These are phyloP conservation scores for Amaranthus palmeri DNA, from an alignment of 148 eudicot genomes.

Conservation along the genomic window DNA sequence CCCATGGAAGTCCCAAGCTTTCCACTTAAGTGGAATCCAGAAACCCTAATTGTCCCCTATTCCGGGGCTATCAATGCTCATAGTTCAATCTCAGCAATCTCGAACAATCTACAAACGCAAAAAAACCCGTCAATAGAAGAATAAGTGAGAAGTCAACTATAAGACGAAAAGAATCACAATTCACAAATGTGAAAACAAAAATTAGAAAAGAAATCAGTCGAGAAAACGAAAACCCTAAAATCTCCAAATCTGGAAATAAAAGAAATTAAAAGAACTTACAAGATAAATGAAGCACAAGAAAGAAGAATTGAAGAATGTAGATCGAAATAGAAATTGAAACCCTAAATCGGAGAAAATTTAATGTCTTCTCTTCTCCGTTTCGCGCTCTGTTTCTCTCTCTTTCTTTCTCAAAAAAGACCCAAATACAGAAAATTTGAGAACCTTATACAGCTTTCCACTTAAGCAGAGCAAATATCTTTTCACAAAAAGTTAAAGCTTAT, in stretches of 20 bases:
- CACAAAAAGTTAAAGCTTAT: neutral
- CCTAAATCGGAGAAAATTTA: neutral
- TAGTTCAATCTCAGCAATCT: slow-evolving; percentile 38
- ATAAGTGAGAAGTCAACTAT: slow-evolving; percentile 10
- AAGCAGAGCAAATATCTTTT: neutral
- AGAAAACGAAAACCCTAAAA: slow-evolving; percentile 23
- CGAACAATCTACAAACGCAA: slow-evolving; percentile 26
- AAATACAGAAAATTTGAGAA: neutral
- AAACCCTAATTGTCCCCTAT: slow-evolving; percentile 54
- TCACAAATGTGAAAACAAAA: neutral
- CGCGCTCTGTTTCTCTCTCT: slow-evolving; percentile 12
- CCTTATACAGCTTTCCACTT: slow-evolving; percentile 13
- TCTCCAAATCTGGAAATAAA: slow-evolving; percentile 15
- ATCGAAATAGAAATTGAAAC: slow-evolving; percentile 18
- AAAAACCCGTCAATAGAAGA: neutral
- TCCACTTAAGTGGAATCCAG: slow-evolving; percentile 9
- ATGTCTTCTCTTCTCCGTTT: slow-evolving; percentile 1
- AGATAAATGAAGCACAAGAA: slow-evolving; percentile 4
- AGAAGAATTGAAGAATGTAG: slow-evolving; percentile 1
- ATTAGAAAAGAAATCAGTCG: neutral
- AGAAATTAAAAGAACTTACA: slow-evolving; percentile 7
- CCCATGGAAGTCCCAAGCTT: slow-evolving; percentile 73
- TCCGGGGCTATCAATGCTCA: slow-evolving; percentile 90
- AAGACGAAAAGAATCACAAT: slow-evolving; percentile 11
- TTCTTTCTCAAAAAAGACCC: no score